Evolutionary conservation across 2,329 filamentous ascomycete species (phyloP).

Genomic region (Botrytis elliptica): DNA sequence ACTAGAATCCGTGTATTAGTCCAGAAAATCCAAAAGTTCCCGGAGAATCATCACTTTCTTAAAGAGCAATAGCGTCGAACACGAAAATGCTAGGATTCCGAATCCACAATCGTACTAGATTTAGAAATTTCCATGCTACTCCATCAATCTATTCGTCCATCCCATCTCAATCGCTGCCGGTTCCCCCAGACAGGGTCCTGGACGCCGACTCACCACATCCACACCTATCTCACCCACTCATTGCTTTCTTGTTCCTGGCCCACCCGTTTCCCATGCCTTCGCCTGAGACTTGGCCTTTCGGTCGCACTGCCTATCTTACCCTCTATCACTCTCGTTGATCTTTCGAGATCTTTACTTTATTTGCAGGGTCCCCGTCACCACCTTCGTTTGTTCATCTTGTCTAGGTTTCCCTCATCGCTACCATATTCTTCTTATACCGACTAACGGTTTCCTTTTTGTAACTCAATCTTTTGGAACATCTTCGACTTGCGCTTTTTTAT

Average conservation of each 20-base stretch:
- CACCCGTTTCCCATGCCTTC: conserved; percentile 27
- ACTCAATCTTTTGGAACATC: conserved; percentile 37
- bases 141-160: conserved; percentile 22
- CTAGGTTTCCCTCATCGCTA: conserved; percentile 36
- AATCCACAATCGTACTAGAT: conserved; percentile 22
- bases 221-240: conserved; percentile 18
- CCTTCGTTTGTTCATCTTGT: conserved; percentile 35
- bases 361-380: conserved; percentile 39
- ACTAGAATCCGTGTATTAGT: conserved; percentile 5
- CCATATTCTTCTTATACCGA: conserved; percentile 40
- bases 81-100: conserved; percentile 20
- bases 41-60: conserved; percentile 16
- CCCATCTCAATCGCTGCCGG: conserved; percentile 32
- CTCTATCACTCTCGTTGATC: conserved; percentile 37
- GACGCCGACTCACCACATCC: conserved; percentile 21
- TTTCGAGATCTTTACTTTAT: conserved; percentile 38
- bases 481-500: conserved; percentile 39
- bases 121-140: conserved; percentile 26
- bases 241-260: conserved; percentile 34
- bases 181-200: conserved; percentile 33
- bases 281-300: conserved; percentile 33
- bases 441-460: conserved; percentile 38
- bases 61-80: conserved; percentile 23
- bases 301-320: conserved; percentile 36
- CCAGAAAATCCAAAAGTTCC: conserved; percentile 11